Conservation (phyloP, 345 rosid genomes). For the Corchorus capsularis region DNA sequence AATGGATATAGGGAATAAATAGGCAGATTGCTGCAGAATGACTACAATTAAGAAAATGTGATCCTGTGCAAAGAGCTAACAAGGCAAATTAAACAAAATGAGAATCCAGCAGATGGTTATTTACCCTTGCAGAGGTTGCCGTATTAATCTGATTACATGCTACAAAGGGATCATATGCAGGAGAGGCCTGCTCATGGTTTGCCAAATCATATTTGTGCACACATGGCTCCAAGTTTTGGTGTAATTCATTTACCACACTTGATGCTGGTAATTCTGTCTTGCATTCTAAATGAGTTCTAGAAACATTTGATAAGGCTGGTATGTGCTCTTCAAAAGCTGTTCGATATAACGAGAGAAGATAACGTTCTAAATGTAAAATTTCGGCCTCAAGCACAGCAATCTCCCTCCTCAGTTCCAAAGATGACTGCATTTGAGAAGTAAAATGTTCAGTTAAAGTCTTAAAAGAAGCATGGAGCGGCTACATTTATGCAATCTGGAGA, state of each 20-base stretch:
- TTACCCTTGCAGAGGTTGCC: slow-evolving; percentile 52
- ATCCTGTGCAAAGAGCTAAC: background rate
- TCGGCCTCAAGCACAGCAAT: slow-evolving; percentile 68
- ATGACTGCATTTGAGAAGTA: slow-evolving; percentile 47
- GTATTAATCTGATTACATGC: slow-evolving; percentile 44
- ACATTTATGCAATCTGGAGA: too few species aligned
- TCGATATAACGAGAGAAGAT: slow-evolving; percentile 73
- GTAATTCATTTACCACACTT: slow-evolving; percentile 24
- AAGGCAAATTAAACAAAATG: background rate
- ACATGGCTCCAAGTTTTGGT: slow-evolving; percentile 33
- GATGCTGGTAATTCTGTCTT: slow-evolving; percentile 33
- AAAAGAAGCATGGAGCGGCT: background rate
- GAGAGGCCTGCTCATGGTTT: slow-evolving; percentile 44
- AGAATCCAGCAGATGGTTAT: background rate
- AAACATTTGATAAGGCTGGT: slow-evolving; percentile 35
- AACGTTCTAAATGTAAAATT: slow-evolving; percentile 63
- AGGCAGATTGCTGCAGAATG: background rate
- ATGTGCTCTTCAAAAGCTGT: slow-evolving; percentile 58
- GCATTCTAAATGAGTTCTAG: slow-evolving; percentile 28
- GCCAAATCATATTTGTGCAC: slow-evolving; percentile 25
- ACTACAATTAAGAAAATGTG: background rate
- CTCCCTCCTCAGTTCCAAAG: slow-evolving; percentile 63
- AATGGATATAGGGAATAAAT: background rate
- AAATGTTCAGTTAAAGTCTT: background rate
- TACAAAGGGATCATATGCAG: slow-evolving; percentile 36